Evolutionary conservation across 768 basidiomycete genomes (phyloP).

Genomic region (Hemileccinum impolitum): DNA sequence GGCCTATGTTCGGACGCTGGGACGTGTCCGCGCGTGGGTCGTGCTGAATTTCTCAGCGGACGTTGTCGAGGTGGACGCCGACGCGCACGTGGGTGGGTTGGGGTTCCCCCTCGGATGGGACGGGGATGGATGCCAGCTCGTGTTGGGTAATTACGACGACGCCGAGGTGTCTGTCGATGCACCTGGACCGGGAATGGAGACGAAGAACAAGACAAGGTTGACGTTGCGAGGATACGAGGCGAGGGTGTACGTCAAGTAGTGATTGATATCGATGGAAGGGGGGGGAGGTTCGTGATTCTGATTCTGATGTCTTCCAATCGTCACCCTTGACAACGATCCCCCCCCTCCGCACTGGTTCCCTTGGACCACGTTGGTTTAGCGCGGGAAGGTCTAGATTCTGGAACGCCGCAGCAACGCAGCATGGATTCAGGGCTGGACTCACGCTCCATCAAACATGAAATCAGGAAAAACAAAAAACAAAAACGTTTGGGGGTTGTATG

Average conservation of each 20-base stretch:
- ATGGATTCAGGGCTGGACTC: no score
- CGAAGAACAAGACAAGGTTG: background rate
- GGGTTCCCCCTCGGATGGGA: background rate
- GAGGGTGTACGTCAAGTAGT: conserved; percentile 14
- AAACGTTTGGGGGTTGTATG: no score
- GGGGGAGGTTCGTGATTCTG: background rate
- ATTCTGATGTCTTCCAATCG: no score
- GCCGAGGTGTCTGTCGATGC: background rate
- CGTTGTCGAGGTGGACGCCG: conserved; percentile 13
- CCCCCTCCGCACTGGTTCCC: no score
- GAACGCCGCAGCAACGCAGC: background rate
- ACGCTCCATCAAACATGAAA: no score
- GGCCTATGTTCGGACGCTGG: conserved; percentile 47
- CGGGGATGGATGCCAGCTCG: conserved; percentile 5
- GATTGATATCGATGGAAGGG: background rate
- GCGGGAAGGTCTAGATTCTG: background rate
- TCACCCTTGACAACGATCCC: background rate
- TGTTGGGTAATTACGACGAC: conserved; percentile 26
- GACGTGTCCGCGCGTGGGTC: conserved; percentile 33
- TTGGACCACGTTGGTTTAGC: background rate
- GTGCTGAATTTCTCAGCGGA: conserved; percentile 46
- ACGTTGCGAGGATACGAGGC: conserved; percentile 30
- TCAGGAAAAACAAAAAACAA: no score
- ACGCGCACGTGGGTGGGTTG: background rate
- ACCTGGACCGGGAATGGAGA: background rate